A percentile compares a stretch with the other conserved stretches of the same genome.
phyloP scores from a whole-genome alignment of 1,284 basidiomycete species.

The Ceratorhiza oryzae-sativae region DNA sequence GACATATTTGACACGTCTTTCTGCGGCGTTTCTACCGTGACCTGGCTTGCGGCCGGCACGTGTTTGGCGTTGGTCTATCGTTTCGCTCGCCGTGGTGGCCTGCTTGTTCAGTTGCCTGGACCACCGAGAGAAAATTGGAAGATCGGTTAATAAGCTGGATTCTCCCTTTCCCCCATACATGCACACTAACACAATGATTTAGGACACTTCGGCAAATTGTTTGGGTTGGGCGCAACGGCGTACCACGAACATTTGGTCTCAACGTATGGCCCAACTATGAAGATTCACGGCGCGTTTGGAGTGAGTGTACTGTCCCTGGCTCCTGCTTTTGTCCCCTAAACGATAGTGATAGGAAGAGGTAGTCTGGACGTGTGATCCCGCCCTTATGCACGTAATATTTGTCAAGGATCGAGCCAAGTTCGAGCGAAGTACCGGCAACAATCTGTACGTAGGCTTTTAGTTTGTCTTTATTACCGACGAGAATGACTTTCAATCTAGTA shows the following conservation, averaged over 20 bases:
- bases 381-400: conserved; percentile 57
- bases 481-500: conserved; percentile 42
- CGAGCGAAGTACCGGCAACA: conserved; percentile 60
- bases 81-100: background rate
- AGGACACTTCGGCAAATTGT: conserved; percentile 21
- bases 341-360: conserved; percentile 47
- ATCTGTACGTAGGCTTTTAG: conserved; percentile 57
- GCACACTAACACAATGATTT: background rate
- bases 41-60: background rate
- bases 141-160: background rate
- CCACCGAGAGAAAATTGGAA: background rate
- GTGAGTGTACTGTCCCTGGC: conserved; percentile 47
- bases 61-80: background rate
- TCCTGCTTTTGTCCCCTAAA: background rate
- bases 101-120: conserved; percentile 1
- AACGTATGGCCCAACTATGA: conserved; percentile 59
- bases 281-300: conserved; percentile 61
- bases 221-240: conserved; percentile 6
- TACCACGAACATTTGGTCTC: conserved; percentile 56
- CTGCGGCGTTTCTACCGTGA: background rate
- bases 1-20: background rate
- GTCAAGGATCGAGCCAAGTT: conserved; percentile 60
- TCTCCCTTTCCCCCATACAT: background rate
- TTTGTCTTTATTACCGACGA: too few relatives aligned
- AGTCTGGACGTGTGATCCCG: conserved; percentile 61